Evolutionary conservation across 2,329 filamentous ascomycete genomes (phyloP).

Genomic region (Curvularia verruculosa): DNA sequence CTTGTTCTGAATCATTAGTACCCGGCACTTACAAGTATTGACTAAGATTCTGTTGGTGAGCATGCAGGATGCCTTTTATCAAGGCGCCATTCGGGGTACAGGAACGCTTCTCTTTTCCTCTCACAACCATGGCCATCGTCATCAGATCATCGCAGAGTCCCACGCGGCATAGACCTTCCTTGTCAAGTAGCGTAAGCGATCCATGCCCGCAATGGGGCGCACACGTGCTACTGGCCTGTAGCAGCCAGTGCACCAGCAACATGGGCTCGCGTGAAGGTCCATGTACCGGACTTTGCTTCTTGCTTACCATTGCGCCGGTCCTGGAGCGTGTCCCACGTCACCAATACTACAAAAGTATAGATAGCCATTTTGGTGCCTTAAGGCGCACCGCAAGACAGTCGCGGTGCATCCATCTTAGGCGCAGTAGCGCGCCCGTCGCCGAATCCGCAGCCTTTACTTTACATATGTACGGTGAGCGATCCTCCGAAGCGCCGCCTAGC

Average conservation of each 20-base stretch:
- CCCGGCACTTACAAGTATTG: background rate
- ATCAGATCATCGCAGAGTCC: conserved; percentile 34
- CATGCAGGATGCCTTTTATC: background rate
- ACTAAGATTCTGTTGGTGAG: background rate
- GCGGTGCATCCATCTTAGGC: conserved; percentile 5
- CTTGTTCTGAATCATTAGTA: background rate
- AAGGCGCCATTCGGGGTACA: background rate
- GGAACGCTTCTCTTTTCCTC: conserved; percentile 6
- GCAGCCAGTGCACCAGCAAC: conserved; percentile 26
- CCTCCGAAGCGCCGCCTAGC: conserved; percentile 22
- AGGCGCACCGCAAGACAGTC: conserved; percentile 10
- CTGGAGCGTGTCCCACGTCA: conserved; percentile 16
- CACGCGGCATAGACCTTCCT: conserved; percentile 26
- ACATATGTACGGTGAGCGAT: conserved; percentile 24
- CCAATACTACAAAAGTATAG: conserved; percentile 4
- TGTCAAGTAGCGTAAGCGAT: conserved; percentile 26
- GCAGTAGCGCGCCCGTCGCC: conserved; percentile 9
- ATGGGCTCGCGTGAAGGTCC: conserved; percentile 23
- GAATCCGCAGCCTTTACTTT: conserved; percentile 1
- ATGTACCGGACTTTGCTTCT: conserved; percentile 22
- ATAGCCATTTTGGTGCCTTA: conserved; percentile 15
- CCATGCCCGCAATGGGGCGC: conserved; percentile 20
- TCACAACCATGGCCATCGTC: background rate
- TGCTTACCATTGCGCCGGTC: conserved; percentile 25
- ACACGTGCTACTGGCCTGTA: conserved; percentile 16